Conservation (phyloP, 225 moss, liverwort and hornwort genomes). For the Bryoerythrophyllum caledonicum region DNA sequence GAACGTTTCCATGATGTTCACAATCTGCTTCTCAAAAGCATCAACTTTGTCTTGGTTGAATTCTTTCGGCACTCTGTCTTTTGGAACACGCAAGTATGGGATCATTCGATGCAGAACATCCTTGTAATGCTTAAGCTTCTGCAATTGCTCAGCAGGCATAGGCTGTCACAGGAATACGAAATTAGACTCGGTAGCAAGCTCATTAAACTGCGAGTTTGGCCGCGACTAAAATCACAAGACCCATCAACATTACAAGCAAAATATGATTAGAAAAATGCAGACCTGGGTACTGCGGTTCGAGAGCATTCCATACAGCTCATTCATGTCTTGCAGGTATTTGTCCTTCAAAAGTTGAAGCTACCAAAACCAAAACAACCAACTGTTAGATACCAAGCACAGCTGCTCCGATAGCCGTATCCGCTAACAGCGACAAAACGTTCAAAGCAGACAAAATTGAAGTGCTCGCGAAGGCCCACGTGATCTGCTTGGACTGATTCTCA, state of each 20-base stretch:
- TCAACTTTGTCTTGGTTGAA: constrained; percentile 99
- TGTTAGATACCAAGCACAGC: constrained; percentile 12
- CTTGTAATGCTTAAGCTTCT: constrained; percentile 95
- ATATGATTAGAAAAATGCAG: constrained; percentile 3
- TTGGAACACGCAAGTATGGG: constrained; percentile 88
- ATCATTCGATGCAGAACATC: constrained; percentile 98
- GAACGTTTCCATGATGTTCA: constrained; percentile 99
- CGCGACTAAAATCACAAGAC: neutral
- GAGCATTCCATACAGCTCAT: constrained; percentile 60
- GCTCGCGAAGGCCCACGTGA: constrained; percentile 10
- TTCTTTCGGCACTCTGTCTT: constrained; percentile 90
- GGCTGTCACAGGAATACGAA: constrained; percentile 53
- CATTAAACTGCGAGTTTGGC: neutral
- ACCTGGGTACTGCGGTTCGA: constrained; percentile 63
- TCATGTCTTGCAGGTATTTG: constrained; percentile 64
- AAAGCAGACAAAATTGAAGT: constrained; percentile 12
- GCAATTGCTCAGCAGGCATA: constrained; percentile 95
- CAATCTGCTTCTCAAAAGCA: constrained; percentile 99
- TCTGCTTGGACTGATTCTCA: constrained; percentile 18
- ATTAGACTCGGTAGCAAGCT: constrained; percentile 12
- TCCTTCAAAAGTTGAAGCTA: constrained; percentile 73
- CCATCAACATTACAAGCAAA: neutral
- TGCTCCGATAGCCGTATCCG: neutral
- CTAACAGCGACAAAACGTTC: neutral
- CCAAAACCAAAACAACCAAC: constrained; percentile 24